Evolutionary conservation across 371 early-diverging fungal genomes (phyloP), one percentile per base, ranked within the genome.

Genomic region (Rhizopus microsporus): DNA sequence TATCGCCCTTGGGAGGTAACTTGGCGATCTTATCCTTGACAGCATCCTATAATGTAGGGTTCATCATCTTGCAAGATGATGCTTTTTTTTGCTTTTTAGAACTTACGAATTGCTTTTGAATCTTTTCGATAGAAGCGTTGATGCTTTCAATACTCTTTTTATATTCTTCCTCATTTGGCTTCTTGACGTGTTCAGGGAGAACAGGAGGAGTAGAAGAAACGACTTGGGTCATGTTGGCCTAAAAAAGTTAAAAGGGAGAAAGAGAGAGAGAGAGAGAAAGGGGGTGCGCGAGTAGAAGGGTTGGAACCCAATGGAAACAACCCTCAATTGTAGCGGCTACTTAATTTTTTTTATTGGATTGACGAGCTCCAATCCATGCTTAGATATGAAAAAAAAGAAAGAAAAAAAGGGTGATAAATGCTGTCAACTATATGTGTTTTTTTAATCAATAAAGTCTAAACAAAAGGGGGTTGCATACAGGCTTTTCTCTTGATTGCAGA

Each of bases 1-100:
- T 57, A 23, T 74, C 69, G 6, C 61, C 55, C 60, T 77, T 85
- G 33, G 63, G 69, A 44, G 67, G 57, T 8, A 60, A 57, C 42
- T 74, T 76, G 54, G 75, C 75, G 67, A 86, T 82, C 60, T 83
- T 78, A 55, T 86, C 83, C 40, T 69, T 81, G 54, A 87, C 78
- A 33, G 73, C 81, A 62, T 82, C 81, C 89, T 82, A 72, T 39
- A 13, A 48, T 33, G 12, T 38, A 34, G 39, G 48, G 45, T 1
- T 53, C 30, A 44, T 35, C 13, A 32, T 30, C 8, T 31, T 35
- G 43, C 46, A 13, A 47, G 47, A 47, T 47, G 47, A 47, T 43
- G 16, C 13, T 53, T 16, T 43, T 15, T 33, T 40, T 42, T 31
- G 9, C 31, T 38, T 32, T 54, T 23, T 54, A 51, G 13, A 53